Conservation (phyloP, 441 rosid genomes). For the Omphalea diandra region DNA sequence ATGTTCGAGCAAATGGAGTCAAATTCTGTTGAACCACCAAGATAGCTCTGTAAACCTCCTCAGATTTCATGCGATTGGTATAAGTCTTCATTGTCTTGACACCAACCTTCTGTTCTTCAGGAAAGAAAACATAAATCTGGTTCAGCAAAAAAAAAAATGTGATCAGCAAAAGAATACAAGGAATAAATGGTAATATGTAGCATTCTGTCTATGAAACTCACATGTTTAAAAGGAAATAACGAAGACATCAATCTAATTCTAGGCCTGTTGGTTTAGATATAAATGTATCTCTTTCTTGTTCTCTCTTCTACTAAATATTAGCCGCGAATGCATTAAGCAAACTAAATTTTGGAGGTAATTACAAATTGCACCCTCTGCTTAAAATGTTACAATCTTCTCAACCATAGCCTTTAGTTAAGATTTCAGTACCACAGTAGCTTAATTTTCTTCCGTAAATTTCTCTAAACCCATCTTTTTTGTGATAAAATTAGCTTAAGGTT, state of each 20-base stretch:
- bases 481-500: too few relatives aligned
- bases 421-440: too few relatives aligned
- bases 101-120: slow-evolving; percentile 88
- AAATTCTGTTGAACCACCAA: slow-evolving; percentile 81
- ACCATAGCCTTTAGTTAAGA: too few relatives aligned
- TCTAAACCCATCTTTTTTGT: too few relatives aligned
- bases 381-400: too few relatives aligned
- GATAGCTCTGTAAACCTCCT: slow-evolving; percentile 76
- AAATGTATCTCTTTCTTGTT: neutral
- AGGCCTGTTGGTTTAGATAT: neutral
- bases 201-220: neutral
- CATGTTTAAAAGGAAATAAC: neutral
- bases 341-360: too few relatives aligned
- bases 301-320: neutral
- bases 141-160: neutral
- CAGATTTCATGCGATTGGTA: slow-evolving; percentile 79
- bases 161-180: neutral
- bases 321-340: too few relatives aligned
- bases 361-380: too few relatives aligned
- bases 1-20: slow-evolving; percentile 91
- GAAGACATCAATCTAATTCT: too few relatives aligned
- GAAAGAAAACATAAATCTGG: slow-evolving; percentile 89
- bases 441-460: too few relatives aligned
- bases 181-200: neutral
- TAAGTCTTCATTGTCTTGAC: slow-evolving; percentile 95